These are phyloP conservation scores for Acanthamoeba sp. DNA, from an alignment of 208 protist species.

Conservation along the genomic window DNA sequence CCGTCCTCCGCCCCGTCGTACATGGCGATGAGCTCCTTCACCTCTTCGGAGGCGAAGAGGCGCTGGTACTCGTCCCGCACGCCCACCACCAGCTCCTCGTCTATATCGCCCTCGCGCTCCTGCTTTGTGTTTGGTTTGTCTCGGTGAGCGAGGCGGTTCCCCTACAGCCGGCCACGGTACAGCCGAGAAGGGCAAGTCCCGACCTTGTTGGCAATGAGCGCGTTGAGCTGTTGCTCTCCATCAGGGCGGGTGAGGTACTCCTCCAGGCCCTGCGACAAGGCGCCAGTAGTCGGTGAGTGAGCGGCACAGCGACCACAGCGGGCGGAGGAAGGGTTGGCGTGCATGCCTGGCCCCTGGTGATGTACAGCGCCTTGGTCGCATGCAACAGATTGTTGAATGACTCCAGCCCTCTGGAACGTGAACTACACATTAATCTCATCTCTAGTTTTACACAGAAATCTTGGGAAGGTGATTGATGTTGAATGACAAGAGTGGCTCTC, in stretches of 20 bases:
- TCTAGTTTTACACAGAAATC: no score
- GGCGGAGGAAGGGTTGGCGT: background rate
- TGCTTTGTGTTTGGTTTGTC: background rate
- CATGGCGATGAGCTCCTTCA: conserved; percentile 44
- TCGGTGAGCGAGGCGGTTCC: no score
- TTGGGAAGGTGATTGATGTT: background rate
- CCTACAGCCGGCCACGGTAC: no score
- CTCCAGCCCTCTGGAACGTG: background rate
- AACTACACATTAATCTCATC: background rate
- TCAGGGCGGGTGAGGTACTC: background rate
- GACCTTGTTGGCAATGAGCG: background rate
- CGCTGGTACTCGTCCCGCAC: conserved; percentile 14
- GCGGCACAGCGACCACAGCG: background rate
- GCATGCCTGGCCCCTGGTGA: background rate
- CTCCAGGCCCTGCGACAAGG: background rate
- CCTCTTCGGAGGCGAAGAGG: background rate
- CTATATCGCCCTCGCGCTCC: background rate
- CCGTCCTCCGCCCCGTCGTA: background rate
- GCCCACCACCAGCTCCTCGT: background rate
- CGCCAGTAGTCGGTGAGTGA: background rate
- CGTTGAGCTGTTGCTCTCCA: background rate
- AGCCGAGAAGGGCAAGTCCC: no score
- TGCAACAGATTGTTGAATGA: conserved; percentile 25
- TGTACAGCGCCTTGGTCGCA: conserved; percentile 12
- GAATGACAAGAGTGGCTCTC: no score